Evolutionary conservation across 768 basidiomycete species (phyloP).

Genomic region (Obba rivulosa): DNA sequence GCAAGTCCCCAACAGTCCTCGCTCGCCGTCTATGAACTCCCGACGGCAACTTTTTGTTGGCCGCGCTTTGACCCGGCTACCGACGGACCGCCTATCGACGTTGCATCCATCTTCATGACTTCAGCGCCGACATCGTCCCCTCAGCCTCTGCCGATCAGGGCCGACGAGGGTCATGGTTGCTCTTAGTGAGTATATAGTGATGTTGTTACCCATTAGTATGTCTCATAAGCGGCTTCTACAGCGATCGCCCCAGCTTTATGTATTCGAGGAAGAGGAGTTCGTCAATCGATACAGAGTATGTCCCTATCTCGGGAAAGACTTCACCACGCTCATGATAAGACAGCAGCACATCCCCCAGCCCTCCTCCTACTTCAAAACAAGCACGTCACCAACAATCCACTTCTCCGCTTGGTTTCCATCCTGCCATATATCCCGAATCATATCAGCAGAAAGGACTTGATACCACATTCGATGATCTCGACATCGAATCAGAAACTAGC

Average conservation of each 20-base stretch:
- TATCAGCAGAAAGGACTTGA: not conserved
- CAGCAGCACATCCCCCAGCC: too few relatives aligned
- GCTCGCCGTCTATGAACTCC: constrained; percentile 13
- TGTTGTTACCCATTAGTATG: too few relatives aligned
- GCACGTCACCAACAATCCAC: not conserved
- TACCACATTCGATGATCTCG: not conserved
- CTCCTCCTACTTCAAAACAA: not conserved
- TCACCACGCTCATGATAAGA: too few relatives aligned
- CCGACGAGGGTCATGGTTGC: too few relatives aligned
- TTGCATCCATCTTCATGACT: constrained; percentile 8
- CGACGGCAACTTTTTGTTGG: constrained; percentile 16
- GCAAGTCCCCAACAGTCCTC: not conserved
- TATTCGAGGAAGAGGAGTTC: constrained; percentile 11
- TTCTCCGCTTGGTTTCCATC: too few relatives aligned
- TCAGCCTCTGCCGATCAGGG: not conserved
- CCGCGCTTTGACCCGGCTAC: constrained; percentile 10
- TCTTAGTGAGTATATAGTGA: too few relatives aligned
- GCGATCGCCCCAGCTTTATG: too few relatives aligned
- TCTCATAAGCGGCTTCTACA: too few relatives aligned
- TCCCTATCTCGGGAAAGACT: too few relatives aligned
- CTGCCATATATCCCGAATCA: too few relatives aligned
- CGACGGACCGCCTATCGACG: not conserved
- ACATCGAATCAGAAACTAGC: constrained; percentile 3
- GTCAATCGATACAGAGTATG: constrained; percentile 12
- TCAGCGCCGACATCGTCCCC: constrained; percentile 1